Base-by-base conservation (phyloP, 768 basidiomycete genomes). In the Podaxis sp. region DNA sequence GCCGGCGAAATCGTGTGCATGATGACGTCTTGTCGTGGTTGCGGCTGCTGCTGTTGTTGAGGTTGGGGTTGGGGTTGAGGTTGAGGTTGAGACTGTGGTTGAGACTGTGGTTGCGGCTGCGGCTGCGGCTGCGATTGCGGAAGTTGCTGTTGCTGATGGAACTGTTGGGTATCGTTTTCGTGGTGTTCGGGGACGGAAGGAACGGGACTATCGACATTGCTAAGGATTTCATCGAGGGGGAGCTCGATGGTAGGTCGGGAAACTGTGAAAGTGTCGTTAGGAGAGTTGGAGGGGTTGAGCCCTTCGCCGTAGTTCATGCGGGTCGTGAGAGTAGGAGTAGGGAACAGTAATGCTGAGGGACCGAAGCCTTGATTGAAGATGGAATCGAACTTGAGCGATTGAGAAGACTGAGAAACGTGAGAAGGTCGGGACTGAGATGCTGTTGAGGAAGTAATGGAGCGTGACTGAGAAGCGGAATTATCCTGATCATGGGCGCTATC, bases 181-280 rank as follows among this genome's bases (percentile, higher is more conserved):
- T 61, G 52, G 36, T 57, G 47, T 62, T 65, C 66, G 42, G 65
- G 35, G 25, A 70, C 69, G 40, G 66, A 65, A 21, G 64, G 55
- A 21, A 70, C 71, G 47, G 66, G 59, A 18, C 71, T 63, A 27
- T 79, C 85, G 66, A 78, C 77, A 56, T 73, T 74, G 63, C 80
- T 78, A 62, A 93, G 81, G 61, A 93, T 79, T 63, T 94, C 91
- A 65, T 94, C 91, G n/a, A 93, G 82, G 4, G 89, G 87, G 27
- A 93, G 83, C 69, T 93, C 91, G 68, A 93, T 92, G 46, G 92
- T 93, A 0, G 91, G 92, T 10, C 91, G 85, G 7, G 76, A 70
- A 63, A 93, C 85, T 71, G 80, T 81, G 67, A 91, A 82, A 36
- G 79, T 74, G 59, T 84, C 81, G 23, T 82, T 76, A 60, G 70